Conservation (phyloP, 495 filamentous ascomycete genomes). For the Neurospora africana region DNA sequence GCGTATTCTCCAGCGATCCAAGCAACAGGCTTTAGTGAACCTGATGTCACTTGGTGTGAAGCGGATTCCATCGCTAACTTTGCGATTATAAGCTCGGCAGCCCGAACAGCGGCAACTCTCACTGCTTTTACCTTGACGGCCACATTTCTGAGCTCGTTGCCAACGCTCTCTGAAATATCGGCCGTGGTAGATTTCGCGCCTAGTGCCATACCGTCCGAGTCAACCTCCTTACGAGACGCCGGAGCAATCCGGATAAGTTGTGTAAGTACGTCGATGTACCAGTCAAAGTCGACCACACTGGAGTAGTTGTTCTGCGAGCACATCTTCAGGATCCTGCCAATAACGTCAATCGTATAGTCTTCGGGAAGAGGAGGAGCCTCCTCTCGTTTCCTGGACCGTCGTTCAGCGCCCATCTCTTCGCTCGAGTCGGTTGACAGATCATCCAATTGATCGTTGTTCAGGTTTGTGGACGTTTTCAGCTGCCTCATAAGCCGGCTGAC, state of each 20-base stretch:
- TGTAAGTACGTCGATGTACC: slow-evolving; percentile 82
- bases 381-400: slow-evolving; percentile 24
- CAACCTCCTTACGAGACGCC: slow-evolving; percentile 31
- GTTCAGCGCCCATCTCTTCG: slow-evolving; percentile 45
- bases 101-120: slow-evolving; percentile 61
- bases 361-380: slow-evolving; percentile 50
- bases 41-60: slow-evolving; percentile 32
- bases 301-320: slow-evolving; percentile 85
- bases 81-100: slow-evolving; percentile 68
- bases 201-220: slow-evolving; percentile 32
- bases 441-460: slow-evolving; percentile 17
- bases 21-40: slow-evolving; percentile 58
- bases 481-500: slow-evolving; percentile 81
- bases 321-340: slow-evolving; percentile 73
- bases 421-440: slow-evolving; percentile 42
- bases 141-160: slow-evolving; percentile 74
- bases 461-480: slow-evolving; percentile 46
- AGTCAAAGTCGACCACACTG: slow-evolving; percentile 82
- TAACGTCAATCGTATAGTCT: slow-evolving; percentile 71
- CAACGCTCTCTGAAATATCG: slow-evolving; percentile 62
- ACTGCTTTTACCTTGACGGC: slow-evolving; percentile 84
- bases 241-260: slow-evolving; percentile 65
- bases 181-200: slow-evolving; percentile 1
- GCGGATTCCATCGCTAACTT: slow-evolving; percentile 32
- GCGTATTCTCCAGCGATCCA: slow-evolving; percentile 89